Conservation (phyloP, 371 early-diverging fungal species). For the Mortierella sp. region DNA sequence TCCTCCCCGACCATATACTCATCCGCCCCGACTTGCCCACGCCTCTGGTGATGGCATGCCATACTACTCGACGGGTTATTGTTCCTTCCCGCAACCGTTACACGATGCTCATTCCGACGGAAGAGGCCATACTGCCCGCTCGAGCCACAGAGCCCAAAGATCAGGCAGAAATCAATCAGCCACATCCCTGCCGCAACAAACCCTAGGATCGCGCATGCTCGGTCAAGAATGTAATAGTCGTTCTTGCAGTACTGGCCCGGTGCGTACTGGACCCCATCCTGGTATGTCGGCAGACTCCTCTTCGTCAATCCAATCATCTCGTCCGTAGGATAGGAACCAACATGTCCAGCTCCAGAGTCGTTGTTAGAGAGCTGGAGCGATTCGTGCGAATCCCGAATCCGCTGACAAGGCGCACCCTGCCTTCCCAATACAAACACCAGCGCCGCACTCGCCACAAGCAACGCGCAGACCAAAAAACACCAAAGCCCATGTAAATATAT, state of each 20-base stretch:
- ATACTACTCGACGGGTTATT: not conserved
- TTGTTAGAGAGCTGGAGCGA: not conserved
- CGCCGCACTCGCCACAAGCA: slow-evolving; percentile 24
- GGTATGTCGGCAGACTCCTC: slow-evolving; percentile 12
- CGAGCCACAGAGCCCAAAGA: slow-evolving; percentile 35
- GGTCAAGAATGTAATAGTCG: slow-evolving; percentile 31
- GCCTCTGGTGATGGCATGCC: not conserved
- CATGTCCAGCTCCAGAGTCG: not conserved
- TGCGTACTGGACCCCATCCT: slow-evolving; percentile 20
- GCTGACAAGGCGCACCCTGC: slow-evolving; percentile 17
- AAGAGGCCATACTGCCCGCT: slow-evolving; percentile 10
- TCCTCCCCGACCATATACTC: slow-evolving; percentile 9
- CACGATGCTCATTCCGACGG: not conserved
- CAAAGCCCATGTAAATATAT: slow-evolving; percentile 34
- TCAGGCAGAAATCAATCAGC: slow-evolving; percentile 37
- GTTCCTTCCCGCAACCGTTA: not conserved
- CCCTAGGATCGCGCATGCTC: slow-evolving; percentile 33
- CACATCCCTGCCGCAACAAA: slow-evolving; percentile 33
- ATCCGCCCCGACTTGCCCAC: slow-evolving; percentile 28
- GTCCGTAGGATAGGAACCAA: not conserved
- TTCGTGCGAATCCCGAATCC: not conserved
- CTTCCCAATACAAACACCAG: slow-evolving; percentile 24
- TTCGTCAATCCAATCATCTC: not conserved
- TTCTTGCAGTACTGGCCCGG: slow-evolving; percentile 32
- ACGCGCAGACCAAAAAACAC: slow-evolving; percentile 30